Evolutionary conservation across 768 basidiomycete species (phyloP), one percentile per base, ranked within the genome.

Genomic region (Lactarius evosmus): DNA sequence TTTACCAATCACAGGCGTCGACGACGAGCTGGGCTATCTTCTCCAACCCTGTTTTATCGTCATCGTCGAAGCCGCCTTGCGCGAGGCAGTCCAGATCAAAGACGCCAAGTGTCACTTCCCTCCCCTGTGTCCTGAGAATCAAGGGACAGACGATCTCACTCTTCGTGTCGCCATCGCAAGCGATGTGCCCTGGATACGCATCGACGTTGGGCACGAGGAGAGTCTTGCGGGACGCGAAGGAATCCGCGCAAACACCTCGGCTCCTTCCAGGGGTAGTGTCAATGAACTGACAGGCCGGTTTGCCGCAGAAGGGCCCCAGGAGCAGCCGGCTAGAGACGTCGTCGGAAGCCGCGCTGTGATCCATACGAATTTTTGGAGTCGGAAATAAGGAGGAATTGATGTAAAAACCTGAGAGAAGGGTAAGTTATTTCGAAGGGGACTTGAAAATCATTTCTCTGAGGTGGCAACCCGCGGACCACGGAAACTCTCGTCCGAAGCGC

Each of bases 141-240:
- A 98, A 78, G 7, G 95, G 95, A 56, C 89, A 78, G 27, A 97
- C 95, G 56, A 98, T 85, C 74, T 98, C 96, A 69, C 91, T 92
- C 70, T 88, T 87, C 2, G 95, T 96, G 58, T 88, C 85, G 25
- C 86, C 91, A 69, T 98, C 95, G 71, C 96, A 98, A 2, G 93
- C 92, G 66, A 97, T 96, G 72, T 98, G 96, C 0, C 95, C 94
- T 1, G 92, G 92, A 71, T 94, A 94, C 11, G 73, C 74, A 29
- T 90, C 82, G 22, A 98, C 93, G 63, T 95, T 83, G 22, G 78
- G 75, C 1, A 97, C 92, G n/a, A 93, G 70, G 6, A 92, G 58
- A 0, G 88, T 83, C 67, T 77, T 71, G 50, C 73, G 74, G 56
- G 79, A 79, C 16, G 86, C 60, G 74, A 84, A 96, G 2, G 88